Conservation (phyloP, 768 basidiomycete species). For the Russula emetica region DNA sequence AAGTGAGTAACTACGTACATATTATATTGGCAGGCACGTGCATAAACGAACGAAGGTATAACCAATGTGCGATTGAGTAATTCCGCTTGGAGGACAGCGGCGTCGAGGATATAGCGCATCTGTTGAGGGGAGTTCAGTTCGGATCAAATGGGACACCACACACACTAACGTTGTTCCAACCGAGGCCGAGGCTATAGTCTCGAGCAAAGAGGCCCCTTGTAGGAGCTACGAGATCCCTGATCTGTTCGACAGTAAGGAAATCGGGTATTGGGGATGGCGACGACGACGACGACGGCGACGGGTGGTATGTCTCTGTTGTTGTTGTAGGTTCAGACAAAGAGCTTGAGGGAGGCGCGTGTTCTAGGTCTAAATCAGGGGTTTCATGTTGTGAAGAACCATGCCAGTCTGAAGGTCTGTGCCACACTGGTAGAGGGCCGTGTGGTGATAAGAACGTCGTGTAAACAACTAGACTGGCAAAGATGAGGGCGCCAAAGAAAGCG, state of each 20-base stretch:
- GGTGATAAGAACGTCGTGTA: slow-evolving; percentile 9
- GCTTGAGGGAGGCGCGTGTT: background rate
- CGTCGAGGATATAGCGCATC: slow-evolving; percentile 50
- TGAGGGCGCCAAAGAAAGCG: slow-evolving; percentile 10
- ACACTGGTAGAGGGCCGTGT: background rate
- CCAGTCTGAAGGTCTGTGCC: background rate
- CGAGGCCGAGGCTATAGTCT: slow-evolving; percentile 43
- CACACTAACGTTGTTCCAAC: slow-evolving; percentile 47
- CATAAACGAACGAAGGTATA: slow-evolving; percentile 45
- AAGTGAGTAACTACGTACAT: slow-evolving; percentile 30
- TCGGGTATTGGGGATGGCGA: background rate
- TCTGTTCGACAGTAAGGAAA: slow-evolving; percentile 33
- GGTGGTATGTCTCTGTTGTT: background rate
- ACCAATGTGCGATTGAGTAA: slow-evolving; percentile 44
- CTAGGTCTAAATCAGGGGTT: background rate
- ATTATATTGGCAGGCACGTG: slow-evolving; percentile 43
- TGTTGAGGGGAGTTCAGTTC: slow-evolving; percentile 21
- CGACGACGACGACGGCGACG: background rate
- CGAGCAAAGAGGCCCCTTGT: slow-evolving; percentile 44
- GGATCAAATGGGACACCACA: background rate
- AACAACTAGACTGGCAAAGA: slow-evolving; percentile 8
- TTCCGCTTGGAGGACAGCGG: slow-evolving; percentile 41
- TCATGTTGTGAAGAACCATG: background rate
- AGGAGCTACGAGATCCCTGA: slow-evolving; percentile 36
- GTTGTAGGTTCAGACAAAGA: too few species aligned